Evolutionary conservation across 2,329 filamentous ascomycete species (phyloP).

Genomic region (Neopestalotiopsis sp.): DNA sequence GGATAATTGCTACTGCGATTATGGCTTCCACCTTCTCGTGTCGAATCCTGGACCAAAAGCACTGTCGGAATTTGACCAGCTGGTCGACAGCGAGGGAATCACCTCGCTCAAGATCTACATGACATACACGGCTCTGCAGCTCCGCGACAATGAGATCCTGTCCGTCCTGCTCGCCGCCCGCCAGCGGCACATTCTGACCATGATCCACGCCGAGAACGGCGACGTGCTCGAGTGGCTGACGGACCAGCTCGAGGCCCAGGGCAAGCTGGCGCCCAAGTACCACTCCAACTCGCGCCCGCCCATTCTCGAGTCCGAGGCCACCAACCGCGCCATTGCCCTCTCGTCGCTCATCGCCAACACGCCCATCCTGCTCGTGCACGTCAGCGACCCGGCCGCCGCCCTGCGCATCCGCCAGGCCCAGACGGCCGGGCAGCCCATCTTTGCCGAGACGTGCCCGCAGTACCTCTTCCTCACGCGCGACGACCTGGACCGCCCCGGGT

Average conservation of each 20-base stretch:
- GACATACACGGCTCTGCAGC: slow-evolving; percentile 53
- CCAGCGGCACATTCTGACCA: slow-evolving; percentile 51
- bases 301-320: slow-evolving; percentile 57
- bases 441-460: slow-evolving; percentile 62
- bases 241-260: slow-evolving; percentile 53
- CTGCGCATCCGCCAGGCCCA: slow-evolving; percentile 53
- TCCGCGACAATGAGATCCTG: slow-evolving; percentile 55
- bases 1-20: slow-evolving; percentile 51
- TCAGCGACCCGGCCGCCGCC: slow-evolving; percentile 52
- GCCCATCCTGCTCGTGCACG: slow-evolving; percentile 60
- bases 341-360: slow-evolving; percentile 53
- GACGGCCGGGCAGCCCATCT: slow-evolving; percentile 52
- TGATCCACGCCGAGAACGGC: slow-evolving; percentile 61
- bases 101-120: slow-evolving; percentile 53
- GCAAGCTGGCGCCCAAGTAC: slow-evolving; percentile 55
- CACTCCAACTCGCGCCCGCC: slow-evolving; percentile 55
- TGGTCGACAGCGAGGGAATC: slow-evolving; percentile 44
- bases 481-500: slow-evolving; percentile 54
- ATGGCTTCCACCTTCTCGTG: slow-evolving; percentile 52
- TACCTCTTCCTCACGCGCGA: slow-evolving; percentile 59
- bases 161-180: slow-evolving; percentile 54
- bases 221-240: slow-evolving; percentile 61
- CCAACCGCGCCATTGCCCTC: slow-evolving; percentile 56
- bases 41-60: slow-evolving; percentile 45
- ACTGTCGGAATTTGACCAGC: slow-evolving; percentile 45